Evolutionary conservation across 176 grass and related monocot genomes (phyloP), one percentile per base, ranked within the genome.

Genomic region (Olyra latifolia): DNA sequence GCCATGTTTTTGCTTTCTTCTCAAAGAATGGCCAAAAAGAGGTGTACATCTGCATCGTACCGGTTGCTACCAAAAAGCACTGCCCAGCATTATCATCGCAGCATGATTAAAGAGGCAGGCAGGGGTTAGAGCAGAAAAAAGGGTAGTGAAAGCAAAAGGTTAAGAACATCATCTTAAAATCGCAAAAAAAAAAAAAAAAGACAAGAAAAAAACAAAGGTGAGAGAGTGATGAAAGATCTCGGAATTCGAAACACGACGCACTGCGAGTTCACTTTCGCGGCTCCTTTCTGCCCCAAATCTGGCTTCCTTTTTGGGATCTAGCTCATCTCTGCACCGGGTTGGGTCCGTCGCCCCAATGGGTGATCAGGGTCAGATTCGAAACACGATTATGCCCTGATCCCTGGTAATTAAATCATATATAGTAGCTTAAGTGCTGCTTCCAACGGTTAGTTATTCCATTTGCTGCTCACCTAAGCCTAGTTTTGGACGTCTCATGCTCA

Each of bases 91-190:
- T 56, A 53, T 85, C 66, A 79, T 74, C 48, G 58, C 27, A 39
- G 0, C 52, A 80, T 68, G 84, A 80, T 74, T 80, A 59, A 80
- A 67, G 27, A 39, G 25, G 50, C 28, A 47, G 53, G 32, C 32
- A 35, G 32, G 2, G 29, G n/a, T 41, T 29, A 47, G 75, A 60
- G 60, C 23, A 50, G 28, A 24, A 66, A 24, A 66, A 56, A 28
- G 19, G 20, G 1, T n/a, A n/a, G n/a, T n/a, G 0, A 44, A 17
- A 3, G 50, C 49, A 61, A 75, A 81, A 14, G 24, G 10, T 19
- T n/a, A 52, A 72, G 52, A 3, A 14, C 58, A 66, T 48, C 35
- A 60, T 41, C 19, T 52, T 9, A 50, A 74, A 65, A 41, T 28
- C 53, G 49, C 62, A 19, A 44, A 14, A 8, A 7, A 23, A 35